phyloP scores from a whole-genome alignment of 768 basidiomycete species.

The Suillus decipiens region DNA sequence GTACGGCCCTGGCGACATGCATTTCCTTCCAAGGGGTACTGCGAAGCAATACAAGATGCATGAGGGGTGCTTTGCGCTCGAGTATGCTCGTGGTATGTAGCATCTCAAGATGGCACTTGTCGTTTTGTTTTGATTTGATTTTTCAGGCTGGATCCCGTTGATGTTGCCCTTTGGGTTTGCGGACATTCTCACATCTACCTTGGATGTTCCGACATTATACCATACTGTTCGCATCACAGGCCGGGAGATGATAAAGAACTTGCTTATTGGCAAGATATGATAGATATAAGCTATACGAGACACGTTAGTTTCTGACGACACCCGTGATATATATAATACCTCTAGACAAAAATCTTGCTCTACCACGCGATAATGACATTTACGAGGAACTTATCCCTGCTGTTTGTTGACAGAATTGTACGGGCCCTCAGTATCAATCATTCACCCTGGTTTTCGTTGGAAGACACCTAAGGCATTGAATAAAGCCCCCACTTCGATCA shows the following conservation, averaged over 20 bases:
- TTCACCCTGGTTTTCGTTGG: no score
- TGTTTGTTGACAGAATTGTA: background rate
- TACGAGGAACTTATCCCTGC: background rate
- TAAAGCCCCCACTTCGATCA: background rate
- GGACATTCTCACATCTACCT: constrained; percentile 83
- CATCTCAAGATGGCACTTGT: background rate
- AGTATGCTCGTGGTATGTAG: constrained; percentile 84
- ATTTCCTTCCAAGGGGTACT: constrained; percentile 78
- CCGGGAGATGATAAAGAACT: constrained; percentile 80
- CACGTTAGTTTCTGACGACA: background rate
- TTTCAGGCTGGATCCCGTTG: constrained; percentile 90
- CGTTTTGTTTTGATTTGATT: background rate
- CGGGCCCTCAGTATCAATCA: background rate
- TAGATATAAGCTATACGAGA: constrained; percentile 31
- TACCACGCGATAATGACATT: background rate
- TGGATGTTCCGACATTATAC: constrained; percentile 83
- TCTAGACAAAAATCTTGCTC: background rate
- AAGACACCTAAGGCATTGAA: no score
- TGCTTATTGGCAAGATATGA: constrained; percentile 86
- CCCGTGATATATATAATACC: background rate
- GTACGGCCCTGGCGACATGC: constrained; percentile 82
- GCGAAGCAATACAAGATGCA: constrained; percentile 99
- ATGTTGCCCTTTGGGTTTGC: constrained; percentile 96
- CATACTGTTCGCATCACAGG: constrained; percentile 76
- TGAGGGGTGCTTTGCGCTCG: constrained; percentile 92